Conservation (phyloP, 1,284 basidiomycete genomes). For the Ustilago loliicola region DNA sequence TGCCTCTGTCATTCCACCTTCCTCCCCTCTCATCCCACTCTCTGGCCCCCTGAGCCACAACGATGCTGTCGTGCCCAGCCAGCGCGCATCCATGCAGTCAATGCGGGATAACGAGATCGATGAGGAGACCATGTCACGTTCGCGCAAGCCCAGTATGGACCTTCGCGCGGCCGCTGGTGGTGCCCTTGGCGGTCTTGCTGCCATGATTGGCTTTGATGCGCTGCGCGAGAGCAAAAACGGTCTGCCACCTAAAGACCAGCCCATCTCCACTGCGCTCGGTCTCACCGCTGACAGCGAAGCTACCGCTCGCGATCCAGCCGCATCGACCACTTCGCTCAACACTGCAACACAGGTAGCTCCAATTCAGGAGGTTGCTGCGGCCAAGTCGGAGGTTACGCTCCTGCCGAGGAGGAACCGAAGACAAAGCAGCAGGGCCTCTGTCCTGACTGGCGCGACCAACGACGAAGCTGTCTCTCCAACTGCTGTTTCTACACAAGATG, state of each 20-base stretch:
- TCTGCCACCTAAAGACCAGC: slow-evolving; percentile 39
- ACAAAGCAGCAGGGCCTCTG: slow-evolving; percentile 24
- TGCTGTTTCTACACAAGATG: slow-evolving; percentile 2
- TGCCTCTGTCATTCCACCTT: slow-evolving; percentile 37
- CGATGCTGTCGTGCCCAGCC: slow-evolving; percentile 47
- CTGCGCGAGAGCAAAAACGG: slow-evolving; percentile 48
- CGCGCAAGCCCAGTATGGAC: slow-evolving; percentile 47
- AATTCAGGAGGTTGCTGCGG: slow-evolving; percentile 3
- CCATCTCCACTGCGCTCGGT: slow-evolving; percentile 21
- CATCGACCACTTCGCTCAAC: slow-evolving; percentile 26
- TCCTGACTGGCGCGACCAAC: slow-evolving; percentile 13
- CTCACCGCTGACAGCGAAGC: slow-evolving; percentile 21
- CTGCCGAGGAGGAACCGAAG: slow-evolving; percentile 3
- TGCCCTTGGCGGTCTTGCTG: slow-evolving; percentile 50
- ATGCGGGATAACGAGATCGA: slow-evolving; percentile 47
- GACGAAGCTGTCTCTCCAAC: slow-evolving; percentile 7
- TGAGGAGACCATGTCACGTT: slow-evolving; percentile 37
- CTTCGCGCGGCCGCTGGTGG: slow-evolving; percentile 51
- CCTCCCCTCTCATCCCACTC: slow-evolving; percentile 48
- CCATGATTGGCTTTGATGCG: slow-evolving; percentile 53
- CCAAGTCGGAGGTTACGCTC: slow-evolving; percentile 6
- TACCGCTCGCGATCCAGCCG: slow-evolving; percentile 16
- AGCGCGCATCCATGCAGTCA: slow-evolving; percentile 48
- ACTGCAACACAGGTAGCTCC: slow-evolving; percentile 16
- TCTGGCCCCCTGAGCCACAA: slow-evolving; percentile 56